Evolutionary conservation across 2,329 filamentous ascomycete species (phyloP), one percentile per base, ranked within the genome.

Genomic region (Aureobasidium sp.): DNA sequence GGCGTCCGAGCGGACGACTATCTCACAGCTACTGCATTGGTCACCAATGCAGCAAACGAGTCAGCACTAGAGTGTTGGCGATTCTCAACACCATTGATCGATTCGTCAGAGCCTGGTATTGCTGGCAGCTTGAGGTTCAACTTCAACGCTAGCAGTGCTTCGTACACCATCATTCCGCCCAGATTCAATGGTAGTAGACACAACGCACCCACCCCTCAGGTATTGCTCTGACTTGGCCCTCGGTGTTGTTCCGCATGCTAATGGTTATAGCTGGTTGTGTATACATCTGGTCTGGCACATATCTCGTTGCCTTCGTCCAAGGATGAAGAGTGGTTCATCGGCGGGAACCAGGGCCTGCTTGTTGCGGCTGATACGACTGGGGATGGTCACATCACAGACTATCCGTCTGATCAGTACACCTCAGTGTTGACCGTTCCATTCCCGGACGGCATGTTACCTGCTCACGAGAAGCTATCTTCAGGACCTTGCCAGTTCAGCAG

Each of bases 41-140:
- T 73, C 12, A 73, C 72, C 4, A 68, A 68, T 52, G 51, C 60
- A 12, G 64, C 69, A 15, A 72, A 73, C 65, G 65, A 66, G 56
- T 73, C 73, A 8, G 66, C 65, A 5, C 68, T 74, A 39, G 68
- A 74, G 64, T 75, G 72, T 65, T 75, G 72, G 72, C 65, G 69
- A 26, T 69, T 75, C 53, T 65, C 50, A 29, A 61, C 62, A 5
- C 71, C 72, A 3, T 69, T 74, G 63, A 43, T 59, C 5, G 53
- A 64, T 3, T 70, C 72, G 2, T 66, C 69, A 1, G 65, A 66
- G 9, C 71, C 71, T 15, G 73, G 73, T 29, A 68, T 67, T 20
- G 39, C 39, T 13, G 71, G 71, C 36, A 66, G 70, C 4, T 59
- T 67, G 34, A 65, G 64, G 0, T 65, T 67, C 20, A 66, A 63